phyloP scores from a whole-genome alignment of 768 basidiomycete genomes.

The Mycena vulgaris region DNA sequence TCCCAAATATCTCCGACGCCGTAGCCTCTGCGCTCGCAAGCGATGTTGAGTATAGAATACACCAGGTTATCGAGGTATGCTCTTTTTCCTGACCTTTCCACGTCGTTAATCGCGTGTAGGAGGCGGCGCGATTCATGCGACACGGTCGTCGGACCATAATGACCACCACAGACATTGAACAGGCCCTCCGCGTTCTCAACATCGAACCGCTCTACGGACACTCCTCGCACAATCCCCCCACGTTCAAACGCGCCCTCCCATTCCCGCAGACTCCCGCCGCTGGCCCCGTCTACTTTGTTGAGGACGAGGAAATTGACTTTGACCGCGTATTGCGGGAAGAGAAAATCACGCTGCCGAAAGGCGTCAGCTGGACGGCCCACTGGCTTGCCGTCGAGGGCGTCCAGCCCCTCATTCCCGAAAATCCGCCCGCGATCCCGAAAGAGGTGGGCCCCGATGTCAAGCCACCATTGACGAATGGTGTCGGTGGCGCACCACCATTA shows the following conservation, averaged over 20 bases:
- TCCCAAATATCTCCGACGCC: conserved; percentile 80
- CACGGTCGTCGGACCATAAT: conserved; percentile 93
- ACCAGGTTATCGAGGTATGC: conserved; percentile 92
- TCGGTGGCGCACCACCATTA: conserved; percentile 44
- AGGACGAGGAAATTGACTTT: conserved; percentile 98
- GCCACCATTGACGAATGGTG: conserved; percentile 49
- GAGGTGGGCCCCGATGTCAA: conserved; percentile 59
- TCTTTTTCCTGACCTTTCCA: conserved; percentile 5
- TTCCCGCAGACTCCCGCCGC: conserved; percentile 65
- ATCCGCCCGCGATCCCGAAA: conserved; percentile 86
- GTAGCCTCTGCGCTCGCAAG: conserved; percentile 91
- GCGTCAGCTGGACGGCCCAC: conserved; percentile 92
- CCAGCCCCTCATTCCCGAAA: conserved; percentile 96
- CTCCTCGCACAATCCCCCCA: conserved; percentile 73
- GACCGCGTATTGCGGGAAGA: conserved; percentile 91
- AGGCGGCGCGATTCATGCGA: conserved; percentile 97
- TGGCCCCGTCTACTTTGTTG: conserved; percentile 91
- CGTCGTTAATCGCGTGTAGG: conserved; percentile 62
- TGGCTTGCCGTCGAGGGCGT: conserved; percentile 99
- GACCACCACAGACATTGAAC: conserved; percentile 92
- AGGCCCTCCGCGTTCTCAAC: conserved; percentile 93
- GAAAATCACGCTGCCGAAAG: conserved; percentile 85
- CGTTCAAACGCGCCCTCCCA: conserved; percentile 73
- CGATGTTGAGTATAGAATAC: conserved; percentile 97
- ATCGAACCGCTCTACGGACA: conserved; percentile 97